Conservation (phyloP, 495 filamentous ascomycete species). For the Xylaria intraflava region DNA sequence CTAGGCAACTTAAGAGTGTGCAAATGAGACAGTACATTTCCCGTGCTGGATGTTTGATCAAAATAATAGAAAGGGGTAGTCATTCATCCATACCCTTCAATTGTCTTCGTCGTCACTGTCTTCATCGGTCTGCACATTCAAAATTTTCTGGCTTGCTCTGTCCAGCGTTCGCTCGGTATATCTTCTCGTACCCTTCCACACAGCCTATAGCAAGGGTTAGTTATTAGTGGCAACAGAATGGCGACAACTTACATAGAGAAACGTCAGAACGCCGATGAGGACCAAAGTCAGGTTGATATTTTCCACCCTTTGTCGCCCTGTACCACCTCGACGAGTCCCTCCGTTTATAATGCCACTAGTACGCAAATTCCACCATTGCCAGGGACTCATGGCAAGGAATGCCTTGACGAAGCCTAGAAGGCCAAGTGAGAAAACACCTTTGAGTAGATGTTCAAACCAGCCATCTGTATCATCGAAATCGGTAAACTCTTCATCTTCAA, state of each 20-base stretch:
- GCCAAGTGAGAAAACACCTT: slow-evolving; percentile 78
- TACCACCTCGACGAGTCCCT: slow-evolving; percentile 45
- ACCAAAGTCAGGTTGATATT: slow-evolving; percentile 72
- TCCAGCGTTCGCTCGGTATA: slow-evolving; percentile 64
- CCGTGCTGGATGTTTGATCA: neutral
- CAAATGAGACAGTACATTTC: slow-evolving; percentile 25
- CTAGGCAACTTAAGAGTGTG: slow-evolving; percentile 95
- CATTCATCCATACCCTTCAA: neutral
- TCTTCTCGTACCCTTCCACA: slow-evolving; percentile 70
- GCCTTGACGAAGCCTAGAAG: slow-evolving; percentile 80
- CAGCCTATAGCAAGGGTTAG: slow-evolving; percentile 45
- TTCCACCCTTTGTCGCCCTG: slow-evolving; percentile 65
- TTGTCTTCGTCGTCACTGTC: slow-evolving; percentile 61
- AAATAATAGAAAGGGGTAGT: neutral
- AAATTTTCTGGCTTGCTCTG: slow-evolving; percentile 67
- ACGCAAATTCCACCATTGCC: slow-evolving; percentile 68
- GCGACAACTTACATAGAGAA: slow-evolving; percentile 63
- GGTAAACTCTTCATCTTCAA: slow-evolving; percentile 28
- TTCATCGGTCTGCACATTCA: slow-evolving; percentile 74
- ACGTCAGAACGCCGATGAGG: slow-evolving; percentile 70
- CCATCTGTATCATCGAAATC: slow-evolving; percentile 34
- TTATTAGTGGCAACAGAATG: neutral
- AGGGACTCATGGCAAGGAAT: slow-evolving; percentile 65
- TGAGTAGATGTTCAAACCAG: slow-evolving; percentile 80
- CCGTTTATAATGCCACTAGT: slow-evolving; percentile 31